A percentile compares a stretch with the other conserved stretches of the same genome.
Conservation (phyloP, 2,329 filamentous ascomycete species). For the Scedosporium minutisporum region DNA sequence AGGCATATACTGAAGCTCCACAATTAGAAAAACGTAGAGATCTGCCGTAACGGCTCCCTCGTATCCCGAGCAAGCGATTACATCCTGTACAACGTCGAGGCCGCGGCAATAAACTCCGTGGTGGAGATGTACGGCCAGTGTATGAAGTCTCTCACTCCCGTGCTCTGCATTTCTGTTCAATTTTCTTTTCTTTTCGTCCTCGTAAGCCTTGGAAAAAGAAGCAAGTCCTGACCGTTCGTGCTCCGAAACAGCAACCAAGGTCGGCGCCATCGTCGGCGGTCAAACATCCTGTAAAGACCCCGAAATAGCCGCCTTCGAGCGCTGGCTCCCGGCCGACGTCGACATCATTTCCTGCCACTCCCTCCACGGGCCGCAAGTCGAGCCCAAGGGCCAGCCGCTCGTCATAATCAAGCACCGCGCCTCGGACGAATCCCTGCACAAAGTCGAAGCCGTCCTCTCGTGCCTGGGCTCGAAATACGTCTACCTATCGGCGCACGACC, state of each 20-base stretch:
- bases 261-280: conserved; percentile 89
- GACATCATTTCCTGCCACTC: conserved; percentile 95
- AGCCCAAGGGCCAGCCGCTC: conserved; percentile 80
- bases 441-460: conserved; percentile 71
- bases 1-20: conserved; percentile 35
- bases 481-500: conserved; percentile 73
- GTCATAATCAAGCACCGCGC: conserved; percentile 92
- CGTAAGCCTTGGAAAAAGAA: not conserved
- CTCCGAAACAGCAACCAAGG: conserved; percentile 65
- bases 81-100: conserved; percentile 98
- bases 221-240: conserved; percentile 5
- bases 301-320: conserved; percentile 88
- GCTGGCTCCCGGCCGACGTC: conserved; percentile 76
- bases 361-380: conserved; percentile 84
- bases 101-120: conserved; percentile 77
- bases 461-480: conserved; percentile 83
- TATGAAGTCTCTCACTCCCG: conserved; percentile 33
- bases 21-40: conserved; percentile 65
- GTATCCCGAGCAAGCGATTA: conserved; percentile 96
- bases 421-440: conserved; percentile 61
- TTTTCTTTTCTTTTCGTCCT: not conserved
- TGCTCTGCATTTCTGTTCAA: not conserved
- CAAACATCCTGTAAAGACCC: conserved; percentile 98
- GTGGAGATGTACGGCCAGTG: conserved; percentile 86
- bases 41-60: conserved; percentile 87